Base-by-base conservation (phyloP, 2,329 filamentous ascomycete species). In the Elsinoe australis region DNA sequence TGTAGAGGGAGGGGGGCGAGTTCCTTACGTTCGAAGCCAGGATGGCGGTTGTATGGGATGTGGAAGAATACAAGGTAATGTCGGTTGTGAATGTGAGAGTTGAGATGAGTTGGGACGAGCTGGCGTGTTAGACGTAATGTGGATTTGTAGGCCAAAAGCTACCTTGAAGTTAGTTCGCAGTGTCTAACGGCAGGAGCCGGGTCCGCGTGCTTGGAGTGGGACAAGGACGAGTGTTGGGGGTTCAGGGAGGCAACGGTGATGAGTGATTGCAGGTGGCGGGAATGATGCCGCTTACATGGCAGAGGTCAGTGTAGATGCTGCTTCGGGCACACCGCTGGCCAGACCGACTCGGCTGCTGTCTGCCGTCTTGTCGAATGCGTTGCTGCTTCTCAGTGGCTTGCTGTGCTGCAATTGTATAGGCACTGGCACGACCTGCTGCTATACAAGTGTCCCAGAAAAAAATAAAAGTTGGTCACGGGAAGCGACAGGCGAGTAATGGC, bases 1-100 rank as follows among this genome's bases (percentile, higher is more conserved):
- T 67, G 60, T 69, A 70, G 61, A 72, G 67, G 59, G 72, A 69
- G 58, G 70, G 72, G 57, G 71, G 71, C 51, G 61, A 67, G 54
- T 36, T 19, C 29, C 19, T 24, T 41, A 71, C 68, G 61, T 68
- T 67, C 60, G 71, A 71, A 68, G 73, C 71, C 67, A 74, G 73
- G 35, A 22, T 50, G 29, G 48, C 51, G 51, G 50, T 49, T 33
- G 29, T 36, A 22, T 15, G 24, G 19, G 42, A 33, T 28, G 29
- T 22, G 19, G 8, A 8, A 19, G 29, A 24, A 14, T 34, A 24
- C 14, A 33, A n/a, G 22, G 18, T 19, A n/a, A 19, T 34, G 7
- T n/a, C n/a, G 9, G 17, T 26, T 12, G 38, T 22, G 38, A 42
- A 42, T 26, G 21, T 32, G 41, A 21, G 24, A 12, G 10, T 17